Evolutionary conservation across 306 rosid genomes (phyloP), one percentile per base, ranked within the genome.

Genomic region (Dicorynia guianensis): DNA sequence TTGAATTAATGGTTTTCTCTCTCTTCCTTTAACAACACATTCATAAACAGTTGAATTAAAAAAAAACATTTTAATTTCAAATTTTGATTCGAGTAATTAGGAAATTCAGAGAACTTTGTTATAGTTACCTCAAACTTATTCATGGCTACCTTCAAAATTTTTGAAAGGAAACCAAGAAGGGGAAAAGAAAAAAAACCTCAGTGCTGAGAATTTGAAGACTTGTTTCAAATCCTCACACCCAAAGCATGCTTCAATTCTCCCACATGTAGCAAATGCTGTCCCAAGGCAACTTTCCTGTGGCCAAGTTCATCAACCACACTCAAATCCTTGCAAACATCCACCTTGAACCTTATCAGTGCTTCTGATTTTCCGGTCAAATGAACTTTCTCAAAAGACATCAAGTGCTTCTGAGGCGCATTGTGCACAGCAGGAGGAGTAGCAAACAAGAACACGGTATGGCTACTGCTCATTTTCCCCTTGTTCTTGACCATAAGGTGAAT

Each of bases 251-350:
- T 96, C 94, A 90, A 74, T 79, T 79, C 81, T 79, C 98, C 99
- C 36, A 92, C 93, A 79, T 92, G 98, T 75, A 96, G 90, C 78
- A 84, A 44, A 74, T 96, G 97, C 1, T 75, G 71, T 60, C 99
- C 99, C 76, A 92, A 73, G 4, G 93, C 93, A 73, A 96, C 87
- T 78, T 88, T 96, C 63, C 90, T 71, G 43, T 75, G 87, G 73
- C 99, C 99, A 64, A 64, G 48, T 80, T 96, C 99, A 85, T 96
- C 99, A 53, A 88, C 92, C 43, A 92, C 85, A 54, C 93, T 90
- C 84, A 96, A 81, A 80, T 96, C 97, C 78, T 92, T 90, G 77
- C 99, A 96, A 57, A 96, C 93, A 83, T 86, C 89, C 12, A 96
- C 91, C 57, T 79, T 85, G 72, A 96, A 92, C 78, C 67, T 91